Conservation (phyloP, 768 basidiomycete genomes). For the Hericium erinaceus region DNA sequence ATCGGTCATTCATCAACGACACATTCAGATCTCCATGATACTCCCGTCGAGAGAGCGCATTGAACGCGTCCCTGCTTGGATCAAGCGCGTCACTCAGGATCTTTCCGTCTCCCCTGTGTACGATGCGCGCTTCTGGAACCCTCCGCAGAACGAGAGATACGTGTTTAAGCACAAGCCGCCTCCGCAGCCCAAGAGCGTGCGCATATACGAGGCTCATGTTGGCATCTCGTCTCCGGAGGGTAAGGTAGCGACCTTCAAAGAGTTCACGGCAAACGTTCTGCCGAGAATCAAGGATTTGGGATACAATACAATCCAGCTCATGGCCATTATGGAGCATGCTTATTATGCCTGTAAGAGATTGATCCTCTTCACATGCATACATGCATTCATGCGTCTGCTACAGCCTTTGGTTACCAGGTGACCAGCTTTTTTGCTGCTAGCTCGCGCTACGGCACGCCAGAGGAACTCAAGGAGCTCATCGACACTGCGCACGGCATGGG, state of each 20-base stretch:
- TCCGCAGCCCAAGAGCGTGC: conserved; percentile 50
- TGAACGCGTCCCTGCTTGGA: conserved; percentile 93
- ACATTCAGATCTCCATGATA: conserved; percentile 79
- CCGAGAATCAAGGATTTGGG: conserved; percentile 86
- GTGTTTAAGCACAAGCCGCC: conserved; percentile 75
- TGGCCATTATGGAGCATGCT: conserved; percentile 98
- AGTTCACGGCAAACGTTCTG: conserved; percentile 79
- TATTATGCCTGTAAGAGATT: conserved; percentile 82
- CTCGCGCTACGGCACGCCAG: conserved; percentile 92
- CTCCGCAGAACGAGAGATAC: conserved; percentile 62
- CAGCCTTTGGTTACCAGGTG: conserved; percentile 97
- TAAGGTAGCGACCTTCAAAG: conserved; percentile 90
- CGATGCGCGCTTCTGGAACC: conserved; percentile 99
- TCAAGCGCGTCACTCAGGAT: conserved; percentile 91
- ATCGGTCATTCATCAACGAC: neutral
- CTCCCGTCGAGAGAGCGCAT: conserved; percentile 69
- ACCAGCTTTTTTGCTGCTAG: conserved; percentile 96
- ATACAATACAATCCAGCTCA: conserved; percentile 95
- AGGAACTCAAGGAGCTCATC: conserved; percentile 90
- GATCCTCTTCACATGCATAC: no score
- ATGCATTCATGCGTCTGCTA: conserved; percentile 3
- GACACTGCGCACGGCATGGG: conserved; percentile 94
- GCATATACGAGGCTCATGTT: conserved; percentile 97
- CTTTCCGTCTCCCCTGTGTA: conserved; percentile 81
- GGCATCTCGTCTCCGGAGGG: conserved; percentile 88